Evolutionary conservation across 2,329 filamentous ascomycete species (phyloP).

Genomic region (Aspergillus persii): DNA sequence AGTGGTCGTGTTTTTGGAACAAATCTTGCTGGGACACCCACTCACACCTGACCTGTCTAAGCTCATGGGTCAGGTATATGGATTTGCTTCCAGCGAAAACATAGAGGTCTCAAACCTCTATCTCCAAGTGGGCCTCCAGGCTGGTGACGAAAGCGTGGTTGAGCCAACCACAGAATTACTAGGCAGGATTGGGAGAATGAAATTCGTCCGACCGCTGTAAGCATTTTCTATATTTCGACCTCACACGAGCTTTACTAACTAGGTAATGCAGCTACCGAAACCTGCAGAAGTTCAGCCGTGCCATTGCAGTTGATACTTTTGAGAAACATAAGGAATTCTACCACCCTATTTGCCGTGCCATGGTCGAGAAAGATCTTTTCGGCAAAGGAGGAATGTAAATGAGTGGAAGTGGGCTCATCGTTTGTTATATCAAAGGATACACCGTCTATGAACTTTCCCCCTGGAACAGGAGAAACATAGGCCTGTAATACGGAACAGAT

Average conservation of each 20-base stretch:
- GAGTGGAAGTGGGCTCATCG: not conserved
- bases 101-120: slow-evolving; percentile 82
- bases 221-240: slow-evolving; percentile 7
- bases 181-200: slow-evolving; percentile 87
- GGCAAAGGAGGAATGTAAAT: slow-evolving; percentile 35
- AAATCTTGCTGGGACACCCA: slow-evolving; percentile 62
- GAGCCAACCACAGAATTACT: slow-evolving; percentile 70
- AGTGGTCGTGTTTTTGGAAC: slow-evolving; percentile 84
- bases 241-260: slow-evolving; percentile 12
- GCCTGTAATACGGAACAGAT: not conserved
- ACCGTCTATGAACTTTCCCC: too few relatives aligned
- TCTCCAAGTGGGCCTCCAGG: slow-evolving; percentile 73
- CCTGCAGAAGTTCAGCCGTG: slow-evolving; percentile 70
- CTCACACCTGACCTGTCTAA: slow-evolving; percentile 66
- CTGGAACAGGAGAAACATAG: not conserved
- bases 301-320: slow-evolving; percentile 77
- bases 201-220: slow-evolving; percentile 86
- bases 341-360: slow-evolving; percentile 83
- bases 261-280: slow-evolving; percentile 52
- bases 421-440: not conserved
- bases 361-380: slow-evolving; percentile 82
- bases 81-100: slow-evolving; percentile 71
- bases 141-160: slow-evolving; percentile 68
- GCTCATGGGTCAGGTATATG: slow-evolving; percentile 72
- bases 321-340: slow-evolving; percentile 88